These are phyloP conservation scores for Paraphaeosphaeria sporulosa DNA, from an alignment of 2,329 filamentous ascomycete genomes.

Conservation along the genomic window DNA sequence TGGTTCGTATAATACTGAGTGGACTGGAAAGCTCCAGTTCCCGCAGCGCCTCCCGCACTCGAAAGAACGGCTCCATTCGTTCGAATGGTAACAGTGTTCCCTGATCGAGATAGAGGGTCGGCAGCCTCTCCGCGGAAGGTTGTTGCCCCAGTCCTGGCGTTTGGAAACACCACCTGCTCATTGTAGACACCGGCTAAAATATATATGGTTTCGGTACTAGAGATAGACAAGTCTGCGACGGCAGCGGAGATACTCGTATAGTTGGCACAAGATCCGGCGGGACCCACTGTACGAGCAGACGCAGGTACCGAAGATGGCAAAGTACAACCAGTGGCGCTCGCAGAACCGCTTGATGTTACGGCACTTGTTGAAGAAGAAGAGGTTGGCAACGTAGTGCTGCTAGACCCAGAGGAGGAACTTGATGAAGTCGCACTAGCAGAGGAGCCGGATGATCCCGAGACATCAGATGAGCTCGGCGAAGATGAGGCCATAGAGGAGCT, in stretches of 20 bases:
- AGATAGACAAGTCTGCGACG: neutral
- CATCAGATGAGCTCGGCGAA: too few relatives aligned
- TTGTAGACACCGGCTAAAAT: neutral
- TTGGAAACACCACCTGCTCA: slow-evolving; percentile 2
- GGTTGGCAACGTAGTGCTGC: neutral
- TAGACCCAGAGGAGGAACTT: neutral
- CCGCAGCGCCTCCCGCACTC: neutral
- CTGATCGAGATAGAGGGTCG: neutral
- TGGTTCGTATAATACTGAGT: slow-evolving; percentile 1
- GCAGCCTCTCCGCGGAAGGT: slow-evolving; percentile 3
- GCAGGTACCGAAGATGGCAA: neutral
- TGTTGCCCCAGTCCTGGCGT: neutral
- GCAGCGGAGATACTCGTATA: slow-evolving; percentile 1
- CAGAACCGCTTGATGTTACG: neutral
- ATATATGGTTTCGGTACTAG: neutral
- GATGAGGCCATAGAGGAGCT: too few relatives aligned
- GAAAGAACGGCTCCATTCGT: neutral
- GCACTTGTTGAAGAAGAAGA: neutral
- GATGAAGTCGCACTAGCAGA: too few relatives aligned
- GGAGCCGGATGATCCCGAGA: too few relatives aligned
- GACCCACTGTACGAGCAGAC: neutral
- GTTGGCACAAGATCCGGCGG: neutral
- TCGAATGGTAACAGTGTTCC: neutral
- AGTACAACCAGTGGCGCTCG: neutral
- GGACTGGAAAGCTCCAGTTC: neutral